Percentiles rank a stretch among this genome's conserved stretches.
Conservation (phyloP, 2,329 filamentous ascomycete genomes). For the Claviceps paspali region DNA sequence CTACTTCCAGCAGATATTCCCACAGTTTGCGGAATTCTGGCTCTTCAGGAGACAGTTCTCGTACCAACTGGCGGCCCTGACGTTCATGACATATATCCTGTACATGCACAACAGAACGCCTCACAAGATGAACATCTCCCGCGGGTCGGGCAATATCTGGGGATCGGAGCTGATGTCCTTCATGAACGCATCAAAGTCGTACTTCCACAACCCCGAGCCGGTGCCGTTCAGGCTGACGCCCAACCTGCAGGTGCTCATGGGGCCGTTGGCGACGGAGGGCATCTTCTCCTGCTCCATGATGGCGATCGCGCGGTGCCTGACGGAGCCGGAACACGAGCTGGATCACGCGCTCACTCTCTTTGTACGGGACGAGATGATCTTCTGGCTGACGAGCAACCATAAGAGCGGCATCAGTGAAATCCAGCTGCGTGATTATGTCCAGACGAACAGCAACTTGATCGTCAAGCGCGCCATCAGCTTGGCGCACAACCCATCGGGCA, state of each 20-base stretch:
- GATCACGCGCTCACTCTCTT: slow-evolving; percentile 90
- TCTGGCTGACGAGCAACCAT: slow-evolving; percentile 79
- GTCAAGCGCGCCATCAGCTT: slow-evolving; percentile 80
- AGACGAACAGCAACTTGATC: slow-evolving; percentile 77
- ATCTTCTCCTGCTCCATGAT: slow-evolving; percentile 93
- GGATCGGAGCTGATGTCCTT: slow-evolving; percentile 84
- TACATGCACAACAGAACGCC: slow-evolving; percentile 95
- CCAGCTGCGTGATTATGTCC: slow-evolving; percentile 63
- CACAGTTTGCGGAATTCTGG: slow-evolving; percentile 90
- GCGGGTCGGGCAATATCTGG: slow-evolving; percentile 85
- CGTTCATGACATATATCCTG: slow-evolving; percentile 97
- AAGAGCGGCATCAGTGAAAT: slow-evolving; percentile 40
- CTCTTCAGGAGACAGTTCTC: slow-evolving; percentile 94
- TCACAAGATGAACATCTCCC: slow-evolving; percentile 85
- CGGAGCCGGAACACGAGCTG: slow-evolving; percentile 78
- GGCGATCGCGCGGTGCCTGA: slow-evolving; percentile 88
- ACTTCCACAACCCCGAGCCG: slow-evolving; percentile 88
- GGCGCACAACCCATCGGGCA: slow-evolving; percentile 61
- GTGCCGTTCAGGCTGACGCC: slow-evolving; percentile 96
- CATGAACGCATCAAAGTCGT: slow-evolving; percentile 69
- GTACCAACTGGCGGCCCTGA: slow-evolving; percentile 86
- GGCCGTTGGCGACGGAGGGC: slow-evolving; percentile 85
- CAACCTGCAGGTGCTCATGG: slow-evolving; percentile 91
- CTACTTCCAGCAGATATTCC: slow-evolving; percentile 80
- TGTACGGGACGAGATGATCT: slow-evolving; percentile 94